Evolutionary conservation across 1,139 yeast species (phyloP), one percentile per base, ranked within the genome.

Genomic region (Geotrichum siamense): DNA sequence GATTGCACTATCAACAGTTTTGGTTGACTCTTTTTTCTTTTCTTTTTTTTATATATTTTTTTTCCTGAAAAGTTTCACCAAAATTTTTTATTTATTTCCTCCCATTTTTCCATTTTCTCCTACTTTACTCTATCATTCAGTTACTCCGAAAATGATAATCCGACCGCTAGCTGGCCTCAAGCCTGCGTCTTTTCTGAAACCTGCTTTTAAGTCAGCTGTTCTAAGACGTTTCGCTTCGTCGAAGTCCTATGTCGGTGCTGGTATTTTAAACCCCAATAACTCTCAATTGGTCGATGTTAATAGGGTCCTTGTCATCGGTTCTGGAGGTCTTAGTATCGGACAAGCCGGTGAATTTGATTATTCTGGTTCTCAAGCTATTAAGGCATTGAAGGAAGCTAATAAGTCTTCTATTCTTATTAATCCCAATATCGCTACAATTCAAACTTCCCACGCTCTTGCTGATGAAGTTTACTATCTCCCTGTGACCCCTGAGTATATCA

Each of bases 331-430:
- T 50, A 84, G 96, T 44, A 91, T 91, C 62, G 99, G 99, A 47
- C 99, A 91, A 68, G 99, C 99, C 38, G 99, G 99, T 58, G 99
- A 91, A 67, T 91, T 91, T 57, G 99, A 91, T 65, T 91, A 91
- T 68, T 85, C 96, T 32, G 65, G 56, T 91, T 93, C 52, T 82
- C 83, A 62, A 82, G 83, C 67, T 22, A 47, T 47, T 25, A 47
- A 47, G 29, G 98, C 98, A 45, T 76, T 91, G 70, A 89, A 86
- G 66, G 97, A 91, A 72, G 98, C 87, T 69, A 96, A 96, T 54
- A 91, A 87, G 56, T 84, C 87, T 72, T 87, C 98, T 45, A 82
- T 91, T 55, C 76, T 91, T 64, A 89, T 91, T 63, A 91, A 91
- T 67, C 98, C 98, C 50, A 91, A 91, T 67, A 91, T 91, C 64